Evolutionary conservation across 805 yeast species (phyloP).

Genomic region (Schizosaccharomyces cryophilus): DNA sequence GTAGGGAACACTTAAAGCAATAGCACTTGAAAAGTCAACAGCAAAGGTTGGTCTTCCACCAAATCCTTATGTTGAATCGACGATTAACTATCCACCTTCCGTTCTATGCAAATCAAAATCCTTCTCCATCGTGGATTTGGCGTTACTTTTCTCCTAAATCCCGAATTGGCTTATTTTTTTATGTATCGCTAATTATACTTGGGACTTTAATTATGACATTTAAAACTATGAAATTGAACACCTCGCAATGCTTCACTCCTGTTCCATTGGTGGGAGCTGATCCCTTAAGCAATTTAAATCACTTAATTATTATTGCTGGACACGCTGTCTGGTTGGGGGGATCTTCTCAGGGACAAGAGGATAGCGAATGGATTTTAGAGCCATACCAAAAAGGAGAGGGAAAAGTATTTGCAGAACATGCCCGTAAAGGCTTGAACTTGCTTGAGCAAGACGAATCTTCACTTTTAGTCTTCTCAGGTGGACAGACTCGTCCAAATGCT

Average conservation of each 20-base stretch:
- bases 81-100: not conserved
- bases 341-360: constrained; percentile 21
- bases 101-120: not conserved
- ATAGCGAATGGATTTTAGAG: constrained; percentile 40
- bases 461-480: constrained; percentile 33
- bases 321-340: constrained; percentile 34
- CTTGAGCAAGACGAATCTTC: constrained; percentile 14
- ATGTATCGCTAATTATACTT: not conserved
- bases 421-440: constrained; percentile 20
- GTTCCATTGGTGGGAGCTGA: not conserved
- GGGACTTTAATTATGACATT: not conserved
- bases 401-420: constrained; percentile 36
- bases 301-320: constrained; percentile 31
- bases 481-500: constrained; percentile 36
- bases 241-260: not conserved
- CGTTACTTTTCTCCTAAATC: not conserved
- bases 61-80: not conserved
- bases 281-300: constrained; percentile 6
- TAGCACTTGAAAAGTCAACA: not conserved
- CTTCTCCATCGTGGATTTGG: not conserved
- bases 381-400: constrained; percentile 51
- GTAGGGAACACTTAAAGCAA: too few species aligned
- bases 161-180: not conserved
- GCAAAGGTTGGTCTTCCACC: not conserved
- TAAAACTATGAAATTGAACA: not conserved